These are phyloP conservation scores for Globisporangium sylvaticum DNA, from an alignment of 352 stramenopile species.

Conservation along the genomic window DNA sequence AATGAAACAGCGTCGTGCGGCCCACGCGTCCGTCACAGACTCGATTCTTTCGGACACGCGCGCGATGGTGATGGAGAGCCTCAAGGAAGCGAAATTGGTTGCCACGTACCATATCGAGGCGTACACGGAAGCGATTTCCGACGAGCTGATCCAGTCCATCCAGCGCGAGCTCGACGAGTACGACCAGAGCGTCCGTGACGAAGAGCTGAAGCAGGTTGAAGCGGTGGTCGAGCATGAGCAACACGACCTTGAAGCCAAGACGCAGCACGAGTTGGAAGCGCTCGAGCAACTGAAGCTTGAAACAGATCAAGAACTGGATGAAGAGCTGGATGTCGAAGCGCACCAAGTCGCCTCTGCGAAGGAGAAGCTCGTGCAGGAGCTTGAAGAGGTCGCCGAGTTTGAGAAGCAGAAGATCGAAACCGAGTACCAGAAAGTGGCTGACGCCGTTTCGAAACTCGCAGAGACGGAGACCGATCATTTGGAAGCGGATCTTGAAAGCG, in stretches of 20 bases:
- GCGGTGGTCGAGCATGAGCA: conserved; percentile 21
- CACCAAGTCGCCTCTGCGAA: conserved; percentile 12
- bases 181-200: conserved; percentile 18
- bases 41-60: conserved; percentile 43
- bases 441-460: conserved; percentile 8
- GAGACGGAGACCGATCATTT: conserved; percentile 1
- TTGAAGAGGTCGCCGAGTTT: neutral
- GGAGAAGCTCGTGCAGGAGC: conserved; percentile 8
- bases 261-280: conserved; percentile 17
- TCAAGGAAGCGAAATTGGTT: conserved; percentile 33
- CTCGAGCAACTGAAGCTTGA: conserved; percentile 12
- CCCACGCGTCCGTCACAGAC: conserved; percentile 27
- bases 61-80: conserved; percentile 28
- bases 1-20: conserved; percentile 39
- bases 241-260: conserved; percentile 6
- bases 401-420: conserved; percentile 11
- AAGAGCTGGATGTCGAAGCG: conserved; percentile 12
- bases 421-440: neutral
- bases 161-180: conserved; percentile 35
- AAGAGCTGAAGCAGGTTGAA: conserved; percentile 6
- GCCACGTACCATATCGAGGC: conserved; percentile 36
- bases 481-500: neutral
- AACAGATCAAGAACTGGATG: conserved; percentile 5
- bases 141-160: conserved; percentile 35
- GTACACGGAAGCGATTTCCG: conserved; percentile 29